Evolutionary conservation across 805 yeast genomes (phyloP), one percentile per base, ranked within the genome.

Genomic region (Candida hispaniensis): DNA sequence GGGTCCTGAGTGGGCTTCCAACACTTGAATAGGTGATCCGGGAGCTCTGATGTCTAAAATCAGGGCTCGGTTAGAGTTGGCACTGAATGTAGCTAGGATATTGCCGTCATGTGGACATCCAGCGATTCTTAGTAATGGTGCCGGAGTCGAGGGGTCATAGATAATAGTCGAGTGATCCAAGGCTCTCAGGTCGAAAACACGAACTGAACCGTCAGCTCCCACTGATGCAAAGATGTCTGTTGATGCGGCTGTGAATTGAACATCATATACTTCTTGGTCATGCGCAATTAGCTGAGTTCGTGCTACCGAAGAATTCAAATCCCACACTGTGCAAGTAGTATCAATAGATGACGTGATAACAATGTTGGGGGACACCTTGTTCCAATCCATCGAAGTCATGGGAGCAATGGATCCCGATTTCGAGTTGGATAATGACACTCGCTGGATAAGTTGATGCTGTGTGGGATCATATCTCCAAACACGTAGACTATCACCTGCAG

Each of bases 281-380:
- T 91, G 98, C 0, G 98, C 97, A 44, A 91, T 91, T 30, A 91
- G 64, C 58, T 91, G 96, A 1, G 97, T 88, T 51, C 79, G 80
- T 10, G 93, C 94, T 4, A 66, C 61, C 14, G 75, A 69, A 25
- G 73, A 67, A 14, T 64, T 57, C 18, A 85, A 55, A 57, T 91
- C 97, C 97, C 98, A 91, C 3, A 85, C 74, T 1, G 97, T 86
- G 58, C 98, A 91, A 1, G 98, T 91, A 1, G 98, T 91, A 58
- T 91, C 98, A 7, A 88, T 81, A 13, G 91, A 76, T 43, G 88
- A 72, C 2, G 96, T 82, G 21, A 91, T 78, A 13, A 85, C 68
- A 23, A 74, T 56, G 30, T 71, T 71, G 3, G 81, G 70, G 47
- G 81, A 86, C 1, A 66, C 62, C 21, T 65, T 59, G 59, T 80